phyloP scores from a whole-genome alignment of 495 filamentous ascomycete species.

The Neurospora sp. region DNA sequence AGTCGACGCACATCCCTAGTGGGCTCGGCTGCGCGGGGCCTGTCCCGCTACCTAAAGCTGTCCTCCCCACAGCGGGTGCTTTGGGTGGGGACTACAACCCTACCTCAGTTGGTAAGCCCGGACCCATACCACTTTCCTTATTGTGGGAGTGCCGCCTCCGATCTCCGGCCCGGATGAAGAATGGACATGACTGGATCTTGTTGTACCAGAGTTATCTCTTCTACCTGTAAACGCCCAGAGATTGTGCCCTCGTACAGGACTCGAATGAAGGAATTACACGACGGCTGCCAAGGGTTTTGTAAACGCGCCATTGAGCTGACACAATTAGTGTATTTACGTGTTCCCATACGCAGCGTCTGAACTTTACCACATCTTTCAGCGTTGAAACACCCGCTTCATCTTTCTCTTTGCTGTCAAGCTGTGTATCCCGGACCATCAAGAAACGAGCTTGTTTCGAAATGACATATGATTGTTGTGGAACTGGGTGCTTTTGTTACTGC shows the following conservation, averaged over 20 bases:
- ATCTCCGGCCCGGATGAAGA: background rate
- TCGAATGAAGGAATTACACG: background rate
- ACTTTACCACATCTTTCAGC: background rate
- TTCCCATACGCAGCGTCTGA: background rate
- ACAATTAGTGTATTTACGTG: background rate
- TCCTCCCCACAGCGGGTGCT: background rate
- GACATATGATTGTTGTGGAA: background rate
- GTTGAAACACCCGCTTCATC: background rate
- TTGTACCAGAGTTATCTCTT: too few species aligned
- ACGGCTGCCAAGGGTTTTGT: background rate
- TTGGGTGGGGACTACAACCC: background rate
- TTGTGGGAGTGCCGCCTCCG: background rate
- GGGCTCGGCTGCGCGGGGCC: background rate
- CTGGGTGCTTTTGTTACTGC: background rate
- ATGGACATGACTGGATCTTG: background rate
- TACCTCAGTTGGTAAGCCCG: background rate
- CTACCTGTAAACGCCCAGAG: background rate
- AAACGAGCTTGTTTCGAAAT: background rate
- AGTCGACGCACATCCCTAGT: too few species aligned
- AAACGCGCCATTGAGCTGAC: background rate
- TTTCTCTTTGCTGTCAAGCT: background rate
- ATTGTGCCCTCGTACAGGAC: background rate
- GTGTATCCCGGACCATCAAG: background rate
- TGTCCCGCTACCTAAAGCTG: background rate
- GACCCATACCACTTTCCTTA: background rate